Conservation (phyloP, 768 basidiomycete genomes). For the Rhodotorula paludigena region DNA sequence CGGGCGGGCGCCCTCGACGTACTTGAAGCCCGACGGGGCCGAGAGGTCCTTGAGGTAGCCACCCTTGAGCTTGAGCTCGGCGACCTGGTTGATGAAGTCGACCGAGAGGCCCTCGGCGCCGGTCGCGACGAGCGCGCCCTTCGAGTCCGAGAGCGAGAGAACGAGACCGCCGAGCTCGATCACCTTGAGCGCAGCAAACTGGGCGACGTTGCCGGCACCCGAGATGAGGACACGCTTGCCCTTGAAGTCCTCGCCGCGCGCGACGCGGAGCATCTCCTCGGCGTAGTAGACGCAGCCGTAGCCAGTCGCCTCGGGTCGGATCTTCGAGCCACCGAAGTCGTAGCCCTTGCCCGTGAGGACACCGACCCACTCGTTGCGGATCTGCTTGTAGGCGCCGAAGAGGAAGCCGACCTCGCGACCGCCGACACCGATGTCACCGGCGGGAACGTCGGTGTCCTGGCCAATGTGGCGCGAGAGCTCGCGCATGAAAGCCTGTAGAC, state of each 20-base stretch:
- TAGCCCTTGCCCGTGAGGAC: constrained; percentile 55
- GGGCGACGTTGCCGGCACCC: constrained; percentile 67
- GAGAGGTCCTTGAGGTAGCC: constrained; percentile 39
- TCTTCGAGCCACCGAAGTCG: constrained; percentile 54
- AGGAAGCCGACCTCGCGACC: constrained; percentile 70
- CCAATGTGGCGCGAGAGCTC: constrained; percentile 66
- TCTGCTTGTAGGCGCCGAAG: constrained; percentile 72
- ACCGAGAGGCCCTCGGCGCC: constrained; percentile 55
- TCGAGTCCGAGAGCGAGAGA: constrained; percentile 68
- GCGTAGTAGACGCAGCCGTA: constrained; percentile 64
- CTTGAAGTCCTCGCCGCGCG: constrained; percentile 57
- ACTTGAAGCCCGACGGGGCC: constrained; percentile 31
- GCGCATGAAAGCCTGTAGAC: constrained; percentile 59
- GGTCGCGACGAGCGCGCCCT: constrained; percentile 59
- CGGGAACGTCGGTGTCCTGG: constrained; percentile 69
- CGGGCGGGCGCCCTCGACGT: constrained; percentile 56
- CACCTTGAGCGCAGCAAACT: constrained; percentile 69
- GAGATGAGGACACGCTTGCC: constrained; percentile 52
- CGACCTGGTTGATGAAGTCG: constrained; percentile 56
- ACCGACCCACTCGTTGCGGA: constrained; percentile 63
- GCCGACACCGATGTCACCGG: constrained; percentile 68
- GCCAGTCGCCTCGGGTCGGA: constrained; percentile 61
- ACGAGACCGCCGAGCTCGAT: constrained; percentile 70
- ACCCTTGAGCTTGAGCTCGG: constrained; percentile 55
- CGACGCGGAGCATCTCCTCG: constrained; percentile 57